Base-by-base conservation (phyloP, 139 green algal genomes). In the Chlorella sp. region DNA sequence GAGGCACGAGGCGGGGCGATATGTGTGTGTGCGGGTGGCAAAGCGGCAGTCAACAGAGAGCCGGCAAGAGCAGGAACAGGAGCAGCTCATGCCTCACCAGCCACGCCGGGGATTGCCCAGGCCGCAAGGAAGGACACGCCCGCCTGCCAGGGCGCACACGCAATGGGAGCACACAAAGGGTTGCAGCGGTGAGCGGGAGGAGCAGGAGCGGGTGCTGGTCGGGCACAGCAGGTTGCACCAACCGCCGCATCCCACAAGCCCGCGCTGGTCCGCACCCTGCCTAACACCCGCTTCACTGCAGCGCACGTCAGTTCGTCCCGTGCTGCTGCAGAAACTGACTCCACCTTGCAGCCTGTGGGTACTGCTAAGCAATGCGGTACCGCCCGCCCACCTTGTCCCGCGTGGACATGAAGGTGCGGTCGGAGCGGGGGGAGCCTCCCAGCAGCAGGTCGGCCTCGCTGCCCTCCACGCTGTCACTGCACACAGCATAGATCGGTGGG, bases 91-190 rank as follows among this genome's bases (percentile, higher is more conserved):
- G 4, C 28, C 81, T 75, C 57, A 82, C 66, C 85, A 14, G 86
- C 87, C 1, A 99, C 97, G 34, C 97, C 97, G 5, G 97, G 97
- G 87, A 99, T 99, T 53, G 84, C 81, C 95, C 96, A 98, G 2
- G 97, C 97, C 36, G 96, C 93, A 83, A 91, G 86, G 87, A 99
- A 98, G 75, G 92, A 88, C 64, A 88, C 66, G 28, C 64, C 83
- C 37, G 83, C 83, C 83, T 88, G 83, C 48, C 7, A 57, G 48
- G 48, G 9, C 48, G 48, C 48, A 57, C 48, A 57, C 48, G 9
- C 48, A 57, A 5, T 16, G 48, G 5, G 48, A 57, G 48, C 5
- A 57, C 48, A 57, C 48, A 5, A 83, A 60, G 26, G 77, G 53
- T 57, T 14, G n/a, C 73, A 42, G n/a, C 30, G 21, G 40, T 22